These are phyloP conservation scores for Brassica rapa DNA, from an alignment of 345 rosid genomes.

Conservation along the genomic window DNA sequence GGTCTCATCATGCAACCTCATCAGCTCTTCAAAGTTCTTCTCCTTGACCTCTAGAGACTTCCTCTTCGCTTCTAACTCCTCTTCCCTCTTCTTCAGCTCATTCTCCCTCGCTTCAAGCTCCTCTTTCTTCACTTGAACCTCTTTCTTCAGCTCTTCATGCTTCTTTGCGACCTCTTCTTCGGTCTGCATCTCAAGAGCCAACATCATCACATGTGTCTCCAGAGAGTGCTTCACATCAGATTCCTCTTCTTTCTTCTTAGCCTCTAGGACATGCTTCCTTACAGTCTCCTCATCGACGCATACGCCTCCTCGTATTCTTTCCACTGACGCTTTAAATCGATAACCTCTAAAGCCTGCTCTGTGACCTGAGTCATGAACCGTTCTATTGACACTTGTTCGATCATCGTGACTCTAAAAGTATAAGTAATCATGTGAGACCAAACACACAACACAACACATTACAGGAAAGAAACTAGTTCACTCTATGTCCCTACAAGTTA, in stretches of 20 bases:
- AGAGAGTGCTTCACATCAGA: too few relatives aligned
- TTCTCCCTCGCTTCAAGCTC: neutral
- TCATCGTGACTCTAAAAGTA: too few relatives aligned
- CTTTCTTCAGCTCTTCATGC: neutral
- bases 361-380: too few relatives aligned
- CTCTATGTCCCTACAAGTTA: neutral
- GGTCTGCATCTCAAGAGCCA: neutral
- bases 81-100: neutral
- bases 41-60: neutral
- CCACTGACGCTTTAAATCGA: too few relatives aligned
- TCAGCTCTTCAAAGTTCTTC: neutral
- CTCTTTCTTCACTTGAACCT: neutral
- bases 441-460: neutral
- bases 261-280: too few relatives aligned
- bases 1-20: too few relatives aligned
- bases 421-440: neutral
- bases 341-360: too few relatives aligned
- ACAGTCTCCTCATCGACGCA: too few relatives aligned
- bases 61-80: neutral
- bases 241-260: too few relatives aligned
- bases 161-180: neutral
- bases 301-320: too few relatives aligned
- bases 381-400: too few relatives aligned
- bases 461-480: neutral
- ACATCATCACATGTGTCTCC: too few relatives aligned